Evolutionary conservation across 345 rosid genomes (phyloP).

Genomic region (Populus ilicifolia): DNA sequence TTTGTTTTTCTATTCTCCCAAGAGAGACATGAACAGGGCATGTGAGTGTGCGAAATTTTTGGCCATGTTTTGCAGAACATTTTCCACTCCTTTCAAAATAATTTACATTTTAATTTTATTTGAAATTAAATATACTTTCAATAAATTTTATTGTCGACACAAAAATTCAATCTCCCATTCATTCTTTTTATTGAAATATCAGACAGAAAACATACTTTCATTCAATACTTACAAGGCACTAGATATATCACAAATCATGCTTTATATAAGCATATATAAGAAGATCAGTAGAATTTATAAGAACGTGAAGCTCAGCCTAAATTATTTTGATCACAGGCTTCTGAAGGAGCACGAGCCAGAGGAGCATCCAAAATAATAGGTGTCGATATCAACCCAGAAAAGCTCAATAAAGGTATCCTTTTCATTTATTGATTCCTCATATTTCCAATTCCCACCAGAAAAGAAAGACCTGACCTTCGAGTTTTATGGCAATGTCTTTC

Average conservation of each 20-base stretch:
- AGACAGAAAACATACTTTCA: background rate
- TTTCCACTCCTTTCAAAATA: too few species aligned
- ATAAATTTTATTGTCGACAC: background rate
- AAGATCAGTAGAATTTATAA: too few species aligned
- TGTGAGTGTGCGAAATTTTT: background rate
- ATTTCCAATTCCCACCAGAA: background rate
- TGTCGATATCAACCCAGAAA: constrained; percentile 47
- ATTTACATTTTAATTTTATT: too few species aligned
- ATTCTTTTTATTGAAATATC: too few species aligned
- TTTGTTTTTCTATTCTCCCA: background rate
- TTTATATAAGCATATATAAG: too few species aligned
- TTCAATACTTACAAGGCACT: background rate
- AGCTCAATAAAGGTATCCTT: constrained; percentile 44
- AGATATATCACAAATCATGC: too few species aligned
- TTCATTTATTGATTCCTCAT: background rate
- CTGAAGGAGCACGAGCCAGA: constrained; percentile 58
- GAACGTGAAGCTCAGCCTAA: too few species aligned
- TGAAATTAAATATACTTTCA: too few species aligned
- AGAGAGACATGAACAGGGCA: background rate
- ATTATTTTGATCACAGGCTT: constrained; percentile 30
- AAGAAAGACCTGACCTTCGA: background rate
- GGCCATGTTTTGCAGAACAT: background rate
- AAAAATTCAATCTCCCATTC: background rate
- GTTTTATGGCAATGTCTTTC: background rate
- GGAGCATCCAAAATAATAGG: constrained; percentile 67